Evolutionary conservation across 2,329 filamentous ascomycete genomes (phyloP).

Genomic region (Clonostachys rhizophaga): DNA sequence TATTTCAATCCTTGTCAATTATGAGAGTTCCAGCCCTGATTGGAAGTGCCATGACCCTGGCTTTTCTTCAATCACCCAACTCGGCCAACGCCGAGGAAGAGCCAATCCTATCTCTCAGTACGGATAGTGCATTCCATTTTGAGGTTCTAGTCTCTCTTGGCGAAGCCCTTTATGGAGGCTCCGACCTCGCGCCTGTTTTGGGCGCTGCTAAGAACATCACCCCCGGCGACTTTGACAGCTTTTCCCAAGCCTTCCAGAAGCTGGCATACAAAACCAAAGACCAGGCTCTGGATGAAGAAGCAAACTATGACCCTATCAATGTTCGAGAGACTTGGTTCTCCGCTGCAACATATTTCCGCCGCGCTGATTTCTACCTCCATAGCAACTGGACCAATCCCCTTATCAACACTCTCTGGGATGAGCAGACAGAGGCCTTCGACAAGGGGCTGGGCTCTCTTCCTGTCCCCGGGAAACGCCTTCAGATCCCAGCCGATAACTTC

Average conservation of each 20-base stretch:
- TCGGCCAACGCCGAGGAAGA: no score
- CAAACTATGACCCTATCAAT: constrained; percentile 4
- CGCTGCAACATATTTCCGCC: constrained; percentile 28
- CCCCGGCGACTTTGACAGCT: constrained; percentile 5
- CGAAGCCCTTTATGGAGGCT: constrained; percentile 1
- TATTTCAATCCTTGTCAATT: no score
- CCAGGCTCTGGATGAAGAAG: constrained; percentile 3
- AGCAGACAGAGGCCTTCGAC: constrained; percentile 24
- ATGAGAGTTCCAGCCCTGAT: no score
- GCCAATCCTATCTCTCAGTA: no score
- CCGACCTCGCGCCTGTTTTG: constrained; percentile 6
- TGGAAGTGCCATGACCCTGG: no score
- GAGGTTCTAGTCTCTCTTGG: constrained; percentile 5
- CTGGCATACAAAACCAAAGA: constrained; percentile 4
- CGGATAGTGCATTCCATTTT: constrained; percentile 3
- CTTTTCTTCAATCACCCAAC: no score
- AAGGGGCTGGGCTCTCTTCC: constrained; percentile 22
- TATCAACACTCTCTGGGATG: constrained; percentile 22
- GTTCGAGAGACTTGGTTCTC: constrained; percentile 17
- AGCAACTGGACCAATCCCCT: constrained; percentile 26
- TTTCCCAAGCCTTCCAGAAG: constrained; percentile 1
- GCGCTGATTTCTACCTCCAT: constrained; percentile 28
- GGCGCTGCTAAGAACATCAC: constrained; percentile 15
- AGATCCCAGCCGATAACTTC: constrained; percentile 18
- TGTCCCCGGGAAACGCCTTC: constrained; percentile 5